Evolutionary conservation across 2,329 filamentous ascomycete species (phyloP).

Genomic region (Dactylellina parvicollis): DNA sequence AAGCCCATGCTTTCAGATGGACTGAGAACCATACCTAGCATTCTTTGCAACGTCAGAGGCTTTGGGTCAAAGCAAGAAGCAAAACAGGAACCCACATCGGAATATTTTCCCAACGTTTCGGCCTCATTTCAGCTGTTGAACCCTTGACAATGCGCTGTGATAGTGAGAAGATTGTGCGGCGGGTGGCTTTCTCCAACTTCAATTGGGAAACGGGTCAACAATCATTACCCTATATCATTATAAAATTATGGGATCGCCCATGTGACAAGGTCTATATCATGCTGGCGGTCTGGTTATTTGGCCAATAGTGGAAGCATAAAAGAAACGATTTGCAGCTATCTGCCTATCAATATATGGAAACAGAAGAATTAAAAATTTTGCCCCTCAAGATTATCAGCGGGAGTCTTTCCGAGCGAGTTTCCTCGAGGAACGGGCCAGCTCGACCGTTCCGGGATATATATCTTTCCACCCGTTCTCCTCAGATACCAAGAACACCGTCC

Average conservation of each 20-base stretch:
- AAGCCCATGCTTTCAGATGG: slow-evolving; percentile 11
- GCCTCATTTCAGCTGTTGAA: slow-evolving; percentile 30
- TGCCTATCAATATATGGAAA: no score
- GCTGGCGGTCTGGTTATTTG: no score
- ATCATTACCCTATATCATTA: slow-evolving; percentile 17
- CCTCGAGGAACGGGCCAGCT: slow-evolving; percentile 12
- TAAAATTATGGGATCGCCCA: neutral
- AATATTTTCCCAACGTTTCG: slow-evolving; percentile 25
- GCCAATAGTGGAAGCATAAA: no score
- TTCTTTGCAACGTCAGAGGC: slow-evolving; percentile 45
- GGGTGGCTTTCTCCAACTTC: slow-evolving; percentile 44
- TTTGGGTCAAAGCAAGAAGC: slow-evolving; percentile 1
- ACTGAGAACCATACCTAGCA: slow-evolving; percentile 26
- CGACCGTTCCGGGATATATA: no score
- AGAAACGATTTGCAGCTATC: no score
- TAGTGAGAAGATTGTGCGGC: slow-evolving; percentile 41
- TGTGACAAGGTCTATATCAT: neutral
- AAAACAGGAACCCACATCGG: slow-evolving; percentile 41
- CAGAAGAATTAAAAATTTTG: no score
- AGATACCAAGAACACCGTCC: no score
- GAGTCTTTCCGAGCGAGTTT: slow-evolving; percentile 11
- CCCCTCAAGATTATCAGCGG: neutral
- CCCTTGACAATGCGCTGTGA: slow-evolving; percentile 44
- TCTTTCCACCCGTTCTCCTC: no score
- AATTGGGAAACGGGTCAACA: slow-evolving; percentile 26